Conservation (phyloP, 2,329 filamentous ascomycete genomes). For the Lojkania enalia region DNA sequence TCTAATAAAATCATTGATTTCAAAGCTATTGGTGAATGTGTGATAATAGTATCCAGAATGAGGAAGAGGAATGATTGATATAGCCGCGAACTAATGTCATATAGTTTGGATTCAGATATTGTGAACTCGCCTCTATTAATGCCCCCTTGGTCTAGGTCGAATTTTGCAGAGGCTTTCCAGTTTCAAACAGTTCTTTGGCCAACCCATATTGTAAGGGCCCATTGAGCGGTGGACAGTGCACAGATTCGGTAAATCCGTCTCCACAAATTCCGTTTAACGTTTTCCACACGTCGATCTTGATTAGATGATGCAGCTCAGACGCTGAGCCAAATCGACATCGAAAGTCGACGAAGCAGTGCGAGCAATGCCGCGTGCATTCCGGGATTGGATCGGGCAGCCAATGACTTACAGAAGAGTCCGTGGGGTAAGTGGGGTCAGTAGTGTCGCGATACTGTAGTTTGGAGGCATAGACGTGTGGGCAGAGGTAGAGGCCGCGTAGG, state of each 20-base stretch:
- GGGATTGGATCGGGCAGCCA: conserved; percentile 3
- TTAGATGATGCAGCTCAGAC: neutral
- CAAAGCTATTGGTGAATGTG: no score
- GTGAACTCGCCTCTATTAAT: no score
- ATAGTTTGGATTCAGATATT: no score
- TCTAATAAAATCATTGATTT: no score
- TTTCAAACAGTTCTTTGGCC: neutral
- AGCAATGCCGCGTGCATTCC: neutral
- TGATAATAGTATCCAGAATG: no score
- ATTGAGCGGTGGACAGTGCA: neutral
- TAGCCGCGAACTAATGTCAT: no score
- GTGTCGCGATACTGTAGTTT: conserved; percentile 6
- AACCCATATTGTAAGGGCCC: neutral
- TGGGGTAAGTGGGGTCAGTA: conserved; percentile 6
- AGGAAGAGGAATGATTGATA: no score
- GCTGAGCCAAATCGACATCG: neutral
- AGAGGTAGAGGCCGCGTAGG: conserved; percentile 9
- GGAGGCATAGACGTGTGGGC: conserved; percentile 8
- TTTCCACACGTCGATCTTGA: neutral
- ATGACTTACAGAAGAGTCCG: conserved; percentile 6
- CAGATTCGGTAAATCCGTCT: neutral
- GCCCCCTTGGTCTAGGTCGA: no score
- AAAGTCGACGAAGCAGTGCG: neutral
- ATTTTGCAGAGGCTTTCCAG: no score
- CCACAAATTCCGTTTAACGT: neutral